Evolutionary conservation across 768 basidiomycete genomes (phyloP).

Genomic region (Suillus fuscotomentosus): DNA sequence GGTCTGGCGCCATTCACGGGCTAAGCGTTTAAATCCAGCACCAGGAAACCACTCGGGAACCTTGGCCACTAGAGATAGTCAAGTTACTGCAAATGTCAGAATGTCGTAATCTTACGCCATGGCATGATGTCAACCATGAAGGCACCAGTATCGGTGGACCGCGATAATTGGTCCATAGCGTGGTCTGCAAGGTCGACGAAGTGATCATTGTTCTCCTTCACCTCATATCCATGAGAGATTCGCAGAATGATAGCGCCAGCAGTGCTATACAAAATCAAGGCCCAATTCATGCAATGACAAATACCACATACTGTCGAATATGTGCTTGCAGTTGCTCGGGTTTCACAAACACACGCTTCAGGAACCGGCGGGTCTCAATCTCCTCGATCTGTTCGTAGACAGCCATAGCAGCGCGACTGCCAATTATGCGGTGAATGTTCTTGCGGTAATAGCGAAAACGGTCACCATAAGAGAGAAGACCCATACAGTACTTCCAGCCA

Average conservation of each 20-base stretch:
- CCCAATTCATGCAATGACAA: background rate
- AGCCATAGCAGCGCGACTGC: conserved; percentile 35
- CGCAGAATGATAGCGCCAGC: conserved; percentile 53
- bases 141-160: conserved; percentile 44
- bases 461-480: conserved; percentile 38
- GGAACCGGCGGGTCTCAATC: conserved; percentile 40
- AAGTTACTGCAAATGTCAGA: background rate
- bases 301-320: conserved; percentile 37
- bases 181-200: conserved; percentile 51
- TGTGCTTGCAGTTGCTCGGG: conserved; percentile 36
- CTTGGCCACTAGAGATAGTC: conserved; percentile 32
- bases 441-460: conserved; percentile 42
- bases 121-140: conserved; percentile 54
- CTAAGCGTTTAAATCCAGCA: conserved; percentile 50
- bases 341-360: conserved; percentile 37
- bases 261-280: conserved; percentile 28
- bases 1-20: conserved; percentile 52
- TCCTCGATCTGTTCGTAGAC: conserved; percentile 37
- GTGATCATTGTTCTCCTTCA: conserved; percentile 48
- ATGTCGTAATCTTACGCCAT: conserved; percentile 24
- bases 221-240: conserved; percentile 55
- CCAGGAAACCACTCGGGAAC: conserved; percentile 62
- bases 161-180: conserved; percentile 51
- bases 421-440: conserved; percentile 39
- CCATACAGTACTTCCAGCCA: conserved; percentile 33